phyloP scores from a whole-genome alignment of 1,284 basidiomycete genomes.

The Sporisorium iseilematis-ciliati region DNA sequence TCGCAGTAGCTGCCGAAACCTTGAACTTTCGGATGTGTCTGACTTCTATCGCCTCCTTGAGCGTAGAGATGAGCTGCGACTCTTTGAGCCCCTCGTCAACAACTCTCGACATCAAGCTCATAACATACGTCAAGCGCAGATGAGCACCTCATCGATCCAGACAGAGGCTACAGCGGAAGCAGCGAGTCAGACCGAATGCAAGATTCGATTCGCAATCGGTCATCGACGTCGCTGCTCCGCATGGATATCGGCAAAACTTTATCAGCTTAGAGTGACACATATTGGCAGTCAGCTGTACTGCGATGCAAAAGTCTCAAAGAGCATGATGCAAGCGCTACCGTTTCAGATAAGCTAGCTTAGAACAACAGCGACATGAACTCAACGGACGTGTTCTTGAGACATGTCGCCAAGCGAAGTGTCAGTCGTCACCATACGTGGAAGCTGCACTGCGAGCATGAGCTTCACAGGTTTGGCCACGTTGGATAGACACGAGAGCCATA shows the following conservation, averaged over 20 bases:
- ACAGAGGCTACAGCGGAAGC: too few relatives aligned
- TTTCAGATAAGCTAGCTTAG: not conserved
- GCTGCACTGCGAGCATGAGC: not conserved
- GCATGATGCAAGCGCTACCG: not conserved
- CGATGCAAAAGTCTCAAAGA: not conserved
- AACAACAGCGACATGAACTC: not conserved
- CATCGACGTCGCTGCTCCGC: not conserved
- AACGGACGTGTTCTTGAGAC: conserved; percentile 13
- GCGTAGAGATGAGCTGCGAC: too few relatives aligned
- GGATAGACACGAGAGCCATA: conserved; percentile 32
- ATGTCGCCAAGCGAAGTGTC: conserved; percentile 12
- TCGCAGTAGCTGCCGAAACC: too few relatives aligned
- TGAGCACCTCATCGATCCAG: not conserved
- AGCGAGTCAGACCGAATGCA: not conserved
- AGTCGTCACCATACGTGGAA: not conserved
- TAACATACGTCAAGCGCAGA: not conserved
- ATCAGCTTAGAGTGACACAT: not conserved
- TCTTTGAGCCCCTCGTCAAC: too few relatives aligned
- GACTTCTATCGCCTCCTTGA: too few relatives aligned
- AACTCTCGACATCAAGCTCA: not conserved
- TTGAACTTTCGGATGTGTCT: too few relatives aligned
- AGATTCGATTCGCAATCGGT: not conserved
- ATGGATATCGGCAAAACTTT: not conserved
- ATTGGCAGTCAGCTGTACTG: not conserved
- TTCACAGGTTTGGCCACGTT: conserved; percentile 7